Evolutionary conservation across 1,139 yeast species (phyloP).

Genomic region (Kodamaea arcana): DNA sequence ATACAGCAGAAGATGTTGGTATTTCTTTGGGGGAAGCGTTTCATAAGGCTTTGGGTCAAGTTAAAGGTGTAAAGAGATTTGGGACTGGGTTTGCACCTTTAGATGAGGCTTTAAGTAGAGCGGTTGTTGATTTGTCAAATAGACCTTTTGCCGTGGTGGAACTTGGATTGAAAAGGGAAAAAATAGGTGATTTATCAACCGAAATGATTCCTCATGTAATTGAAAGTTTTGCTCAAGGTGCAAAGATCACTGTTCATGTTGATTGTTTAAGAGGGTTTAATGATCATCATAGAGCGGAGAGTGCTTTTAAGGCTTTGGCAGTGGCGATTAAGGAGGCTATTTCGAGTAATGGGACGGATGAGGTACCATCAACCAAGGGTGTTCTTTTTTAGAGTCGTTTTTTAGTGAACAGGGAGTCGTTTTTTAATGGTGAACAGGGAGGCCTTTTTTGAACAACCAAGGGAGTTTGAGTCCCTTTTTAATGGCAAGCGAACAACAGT

Average conservation of each 20-base stretch:
- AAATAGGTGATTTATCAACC: conserved; percentile 84
- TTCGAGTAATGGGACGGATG: conserved; percentile 77
- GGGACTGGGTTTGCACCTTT: conserved; percentile 95
- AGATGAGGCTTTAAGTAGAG: conserved; percentile 91
- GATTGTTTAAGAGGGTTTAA: conserved; percentile 90
- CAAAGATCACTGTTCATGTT: conserved; percentile 86
- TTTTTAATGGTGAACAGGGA: too few species aligned
- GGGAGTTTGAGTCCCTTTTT: too few species aligned
- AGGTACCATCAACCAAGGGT: conserved; percentile 95
- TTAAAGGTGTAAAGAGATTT: conserved; percentile 86
- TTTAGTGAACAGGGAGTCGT: too few species aligned
- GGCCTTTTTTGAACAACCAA: too few species aligned
- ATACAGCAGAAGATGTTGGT: conserved; percentile 93
- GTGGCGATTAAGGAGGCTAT: conserved; percentile 86
- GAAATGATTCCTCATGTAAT: conserved; percentile 97
- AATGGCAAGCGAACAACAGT: too few species aligned
- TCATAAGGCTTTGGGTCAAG: conserved; percentile 83
- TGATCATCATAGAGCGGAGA: conserved; percentile 94
- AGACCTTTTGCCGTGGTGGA: conserved; percentile 91
- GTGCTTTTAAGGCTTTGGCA: conserved; percentile 94
- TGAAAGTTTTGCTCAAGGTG: conserved; percentile 90
- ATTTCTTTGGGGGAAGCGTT: conserved; percentile 88
- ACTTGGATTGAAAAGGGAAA: conserved; percentile 85
- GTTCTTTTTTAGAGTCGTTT: conserved; percentile 75
- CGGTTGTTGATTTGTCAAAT: conserved; percentile 90